Conservation (phyloP, 2,329 filamentous ascomycete species). For the Aspergillus uvarum region DNA sequence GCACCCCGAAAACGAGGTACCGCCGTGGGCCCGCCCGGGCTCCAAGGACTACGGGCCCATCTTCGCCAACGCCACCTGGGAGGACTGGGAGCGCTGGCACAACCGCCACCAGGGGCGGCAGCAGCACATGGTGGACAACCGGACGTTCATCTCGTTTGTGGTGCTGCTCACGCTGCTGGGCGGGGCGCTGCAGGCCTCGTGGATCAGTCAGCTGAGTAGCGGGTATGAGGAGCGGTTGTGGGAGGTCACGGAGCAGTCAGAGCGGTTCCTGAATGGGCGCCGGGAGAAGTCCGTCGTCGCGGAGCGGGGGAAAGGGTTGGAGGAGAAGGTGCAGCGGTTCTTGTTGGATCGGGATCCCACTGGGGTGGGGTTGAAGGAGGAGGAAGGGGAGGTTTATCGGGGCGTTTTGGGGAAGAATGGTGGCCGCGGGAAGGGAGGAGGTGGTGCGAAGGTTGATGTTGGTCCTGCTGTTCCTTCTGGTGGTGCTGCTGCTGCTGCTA, state of each 20-base stretch:
- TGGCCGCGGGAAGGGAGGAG: neutral
- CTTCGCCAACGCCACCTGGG: constrained; percentile 85
- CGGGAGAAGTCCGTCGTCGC: constrained; percentile 44
- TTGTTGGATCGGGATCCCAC: constrained; percentile 68
- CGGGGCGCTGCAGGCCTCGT: constrained; percentile 68
- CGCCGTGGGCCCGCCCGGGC: constrained; percentile 21
- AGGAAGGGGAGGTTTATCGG: constrained; percentile 44
- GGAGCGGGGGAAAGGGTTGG: constrained; percentile 42
- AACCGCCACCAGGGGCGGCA: constrained; percentile 49
- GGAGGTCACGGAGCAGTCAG: constrained; percentile 65
- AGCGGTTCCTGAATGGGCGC: constrained; percentile 54
- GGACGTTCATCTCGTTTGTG: constrained; percentile 72
- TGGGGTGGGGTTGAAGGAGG: constrained; percentile 46
- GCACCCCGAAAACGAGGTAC: constrained; percentile 19
- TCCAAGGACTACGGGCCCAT: constrained; percentile 45
- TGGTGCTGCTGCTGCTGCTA: neutral
- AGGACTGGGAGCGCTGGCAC: constrained; percentile 90
- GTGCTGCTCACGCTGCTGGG: constrained; percentile 68
- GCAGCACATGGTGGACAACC: constrained; percentile 68
- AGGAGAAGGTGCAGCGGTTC: constrained; percentile 74
- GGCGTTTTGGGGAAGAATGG: constrained; percentile 22
- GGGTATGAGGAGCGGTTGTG: constrained; percentile 66
- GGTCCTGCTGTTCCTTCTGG: neutral
- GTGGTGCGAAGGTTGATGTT: neutral
- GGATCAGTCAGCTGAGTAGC: constrained; percentile 63